Evolutionary conservation across 2,329 filamentous ascomycete genomes (phyloP), one percentile per base, ranked within the genome.

Genomic region (Alternaria angustiovoidea): DNA sequence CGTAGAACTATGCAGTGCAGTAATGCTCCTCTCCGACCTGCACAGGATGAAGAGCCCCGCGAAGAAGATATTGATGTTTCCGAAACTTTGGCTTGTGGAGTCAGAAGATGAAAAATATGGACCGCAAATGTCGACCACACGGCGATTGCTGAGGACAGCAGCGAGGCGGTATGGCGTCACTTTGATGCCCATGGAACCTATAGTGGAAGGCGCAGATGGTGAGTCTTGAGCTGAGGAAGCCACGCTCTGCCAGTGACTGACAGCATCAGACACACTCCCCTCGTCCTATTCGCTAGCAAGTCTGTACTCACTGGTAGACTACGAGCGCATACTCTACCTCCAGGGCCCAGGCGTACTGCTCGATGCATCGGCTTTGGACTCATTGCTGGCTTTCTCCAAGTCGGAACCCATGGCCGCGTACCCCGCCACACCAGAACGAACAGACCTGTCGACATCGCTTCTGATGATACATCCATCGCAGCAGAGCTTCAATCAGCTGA

Each of bases 1-100:
- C 39, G 77, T 79, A 39, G 79, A 82, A 61, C 74, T 84, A n/a
- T 85, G 83, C 73, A 81, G 75, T 42, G 80, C 82, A 0, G 78
- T 85, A 52, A 84, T 84, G 81, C 72, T 84, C 34, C 78, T 84
- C 41, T 80, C 78, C 3, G 82, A 83, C 36, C 62, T 85, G 39
- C 78, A 83, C 46, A 69, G 74, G 38, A 73, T 80, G 67, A 81
- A 78, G 67, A 82, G 80, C 54, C 82, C 82, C 0, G 82, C 82
- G 6, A 76, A 75, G 59, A 74, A 77, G 49, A 70, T 84, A 5
- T 65, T 85, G 32, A 62, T 84, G 60, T 84, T 85, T 60, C 82
- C 82, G 5, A 73, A 70, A 43, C 42, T 63, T 4, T 80, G 78
- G 78, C 61, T 79, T 39, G 66, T 68, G 34, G 73, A 75, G 14